A percentile compares a stretch with the other conserved stretches of the same genome.
phyloP scores from a whole-genome alignment of 2,329 filamentous ascomycete species.

The Alternaria sp. region DNA sequence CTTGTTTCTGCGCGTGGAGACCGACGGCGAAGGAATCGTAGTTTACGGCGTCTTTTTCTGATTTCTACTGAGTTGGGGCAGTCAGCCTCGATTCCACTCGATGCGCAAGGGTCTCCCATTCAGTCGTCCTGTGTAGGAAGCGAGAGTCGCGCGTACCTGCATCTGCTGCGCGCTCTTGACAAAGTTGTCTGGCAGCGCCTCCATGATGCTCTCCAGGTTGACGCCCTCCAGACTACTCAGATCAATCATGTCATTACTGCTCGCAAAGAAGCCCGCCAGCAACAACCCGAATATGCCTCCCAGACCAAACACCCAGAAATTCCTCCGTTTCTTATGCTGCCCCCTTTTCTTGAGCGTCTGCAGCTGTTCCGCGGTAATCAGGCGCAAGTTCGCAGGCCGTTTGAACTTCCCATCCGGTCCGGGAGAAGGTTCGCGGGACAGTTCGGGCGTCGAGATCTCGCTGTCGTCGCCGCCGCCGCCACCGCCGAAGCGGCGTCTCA shows the following conservation, averaged over 20 bases:
- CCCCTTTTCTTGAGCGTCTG: slow-evolving; percentile 55
- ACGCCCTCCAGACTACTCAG: slow-evolving; percentile 73
- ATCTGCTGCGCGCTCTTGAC: slow-evolving; percentile 86
- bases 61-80: slow-evolving; percentile 62
- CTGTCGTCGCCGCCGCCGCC: slow-evolving; percentile 23
- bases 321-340: slow-evolving; percentile 68
- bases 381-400: slow-evolving; percentile 53
- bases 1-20: slow-evolving; percentile 79
- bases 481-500: slow-evolving; percentile 46
- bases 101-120: not conserved
- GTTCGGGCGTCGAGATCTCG: slow-evolving; percentile 35
- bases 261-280: slow-evolving; percentile 88
- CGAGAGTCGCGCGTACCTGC: slow-evolving; percentile 63
- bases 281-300: slow-evolving; percentile 90
- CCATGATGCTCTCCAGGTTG: slow-evolving; percentile 84
- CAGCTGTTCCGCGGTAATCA: slow-evolving; percentile 60
- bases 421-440: slow-evolving; percentile 47
- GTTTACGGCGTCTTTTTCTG: slow-evolving; percentile 84
- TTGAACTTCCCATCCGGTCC: slow-evolving; percentile 45
- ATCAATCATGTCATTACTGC: slow-evolving; percentile 86
- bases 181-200: slow-evolving; percentile 85
- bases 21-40: slow-evolving; percentile 96
- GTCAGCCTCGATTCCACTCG: slow-evolving; percentile 26
- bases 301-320: slow-evolving; percentile 82
- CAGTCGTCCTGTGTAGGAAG: not conserved